These are phyloP conservation scores for Nymphaea colorata DNA, from an alignment of 164 flowering plant genomes.

Conservation along the genomic window DNA sequence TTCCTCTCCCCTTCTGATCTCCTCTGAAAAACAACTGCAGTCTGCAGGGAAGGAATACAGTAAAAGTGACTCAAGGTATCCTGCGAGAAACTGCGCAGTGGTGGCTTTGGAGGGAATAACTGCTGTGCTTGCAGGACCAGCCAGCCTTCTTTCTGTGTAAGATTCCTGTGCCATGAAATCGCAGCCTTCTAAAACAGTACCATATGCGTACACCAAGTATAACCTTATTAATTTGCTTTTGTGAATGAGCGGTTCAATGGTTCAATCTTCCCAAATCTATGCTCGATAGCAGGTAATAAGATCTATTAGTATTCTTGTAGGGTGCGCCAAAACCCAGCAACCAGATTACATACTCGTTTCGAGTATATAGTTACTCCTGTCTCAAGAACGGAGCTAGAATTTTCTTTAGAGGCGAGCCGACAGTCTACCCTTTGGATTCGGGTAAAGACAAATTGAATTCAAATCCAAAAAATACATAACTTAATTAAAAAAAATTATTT, in stretches of 20 bases:
- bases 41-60: constrained; percentile 89
- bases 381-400: too few species aligned
- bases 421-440: too few species aligned
- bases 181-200: background rate
- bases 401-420: too few species aligned
- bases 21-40: constrained; percentile 13
- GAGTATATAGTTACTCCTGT: too few species aligned
- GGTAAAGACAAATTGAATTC: too few species aligned
- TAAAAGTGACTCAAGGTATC: constrained; percentile 97
- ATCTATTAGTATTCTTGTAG: too few species aligned
- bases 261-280: background rate
- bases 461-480: too few species aligned
- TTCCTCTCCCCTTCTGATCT: too few species aligned
- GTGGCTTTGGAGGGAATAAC: constrained; percentile 85
- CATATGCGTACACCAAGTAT: background rate
- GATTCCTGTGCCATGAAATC: constrained; percentile 6
- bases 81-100: constrained; percentile 54
- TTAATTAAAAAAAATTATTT: too few species aligned
- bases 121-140: constrained; percentile 81
- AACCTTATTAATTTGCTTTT: background rate
- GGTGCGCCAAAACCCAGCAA: too few species aligned
- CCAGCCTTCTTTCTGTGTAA: constrained; percentile 72
- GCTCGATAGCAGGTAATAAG: background rate
- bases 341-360: too few species aligned
- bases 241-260: too few species aligned